phyloP scores from a whole-genome alignment of 495 filamentous ascomycete species.

The Thermochaetoides thermophila region DNA sequence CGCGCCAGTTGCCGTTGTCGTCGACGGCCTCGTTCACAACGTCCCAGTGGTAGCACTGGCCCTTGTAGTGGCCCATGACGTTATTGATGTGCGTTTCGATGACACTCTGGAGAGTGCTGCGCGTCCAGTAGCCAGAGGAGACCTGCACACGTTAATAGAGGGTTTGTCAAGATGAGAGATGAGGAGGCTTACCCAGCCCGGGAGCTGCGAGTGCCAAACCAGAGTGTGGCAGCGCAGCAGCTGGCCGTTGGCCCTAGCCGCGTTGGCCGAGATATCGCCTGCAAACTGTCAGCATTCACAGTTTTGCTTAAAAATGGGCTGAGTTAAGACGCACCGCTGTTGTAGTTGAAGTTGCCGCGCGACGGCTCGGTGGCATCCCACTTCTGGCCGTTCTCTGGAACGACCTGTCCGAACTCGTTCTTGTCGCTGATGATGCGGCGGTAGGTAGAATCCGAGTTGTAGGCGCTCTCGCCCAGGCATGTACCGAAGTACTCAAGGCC shows the following conservation, averaged over 20 bases:
- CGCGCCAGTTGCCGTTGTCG: conserved; percentile 27
- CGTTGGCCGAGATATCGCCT: conserved; percentile 36
- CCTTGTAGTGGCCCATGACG: conserved; percentile 40
- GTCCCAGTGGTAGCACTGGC: conserved; percentile 34
- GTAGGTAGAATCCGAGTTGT: conserved; percentile 33
- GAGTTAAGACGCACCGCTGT: too few relatives aligned
- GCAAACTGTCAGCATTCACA: too few relatives aligned
- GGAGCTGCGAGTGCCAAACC: conserved; percentile 49
- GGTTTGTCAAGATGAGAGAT: neutral
- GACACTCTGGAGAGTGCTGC: conserved; percentile 31
- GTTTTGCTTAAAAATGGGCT: too few relatives aligned
- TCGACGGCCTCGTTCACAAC: conserved; percentile 41
- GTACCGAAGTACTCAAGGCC: conserved; percentile 45
- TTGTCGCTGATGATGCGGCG: conserved; percentile 29
- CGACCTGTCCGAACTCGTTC: conserved; percentile 43
- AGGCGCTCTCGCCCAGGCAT: conserved; percentile 40
- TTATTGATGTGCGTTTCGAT: conserved; percentile 35
- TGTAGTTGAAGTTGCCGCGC: conserved; percentile 32
- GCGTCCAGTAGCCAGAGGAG: conserved; percentile 35
- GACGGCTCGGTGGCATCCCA: conserved; percentile 28
- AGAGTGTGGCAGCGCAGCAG: conserved; percentile 43
- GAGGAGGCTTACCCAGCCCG: conserved; percentile 30
- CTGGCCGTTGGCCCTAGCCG: conserved; percentile 40
- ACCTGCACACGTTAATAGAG: conserved; percentile 12
- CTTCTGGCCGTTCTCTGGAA: conserved; percentile 46